Conservation (phyloP, 768 basidiomycete species). For the Termitomyces sp. region DNA sequence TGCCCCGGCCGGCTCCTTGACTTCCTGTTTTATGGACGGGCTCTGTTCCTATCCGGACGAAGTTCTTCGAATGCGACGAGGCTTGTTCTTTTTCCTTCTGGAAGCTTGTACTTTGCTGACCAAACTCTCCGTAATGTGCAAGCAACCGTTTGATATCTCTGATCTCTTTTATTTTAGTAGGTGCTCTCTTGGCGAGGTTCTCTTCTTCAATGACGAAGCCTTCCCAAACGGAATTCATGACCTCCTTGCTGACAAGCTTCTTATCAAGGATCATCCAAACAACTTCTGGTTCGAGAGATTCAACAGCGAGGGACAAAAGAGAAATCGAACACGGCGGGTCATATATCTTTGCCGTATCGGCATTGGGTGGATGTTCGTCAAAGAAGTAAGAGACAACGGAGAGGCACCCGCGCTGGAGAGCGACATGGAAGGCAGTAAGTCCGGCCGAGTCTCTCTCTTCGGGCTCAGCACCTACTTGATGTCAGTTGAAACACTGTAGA, state of each 20-base stretch:
- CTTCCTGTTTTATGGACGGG: background rate
- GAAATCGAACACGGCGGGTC: slow-evolving; percentile 35
- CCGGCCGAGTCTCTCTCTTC: slow-evolving; percentile 63
- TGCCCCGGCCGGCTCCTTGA: slow-evolving; percentile 1
- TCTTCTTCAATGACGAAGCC: slow-evolving; percentile 37
- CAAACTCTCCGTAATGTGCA: slow-evolving; percentile 47
- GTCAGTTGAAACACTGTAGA: slow-evolving; percentile 13
- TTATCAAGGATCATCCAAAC: slow-evolving; percentile 64
- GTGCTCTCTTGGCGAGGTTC: slow-evolving; percentile 19
- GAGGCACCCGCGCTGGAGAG: slow-evolving; percentile 50
- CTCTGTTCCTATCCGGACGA: background rate
- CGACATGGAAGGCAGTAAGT: slow-evolving; percentile 65
- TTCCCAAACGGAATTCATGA: slow-evolving; percentile 51
- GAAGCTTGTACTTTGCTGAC: slow-evolving; percentile 25
- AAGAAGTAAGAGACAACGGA: slow-evolving; percentile 59
- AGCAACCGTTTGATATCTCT: slow-evolving; percentile 53
- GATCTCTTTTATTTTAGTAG: slow-evolving; percentile 31
- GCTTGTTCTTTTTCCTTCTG: background rate
- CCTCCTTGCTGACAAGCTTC: slow-evolving; percentile 44
- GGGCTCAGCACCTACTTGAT: slow-evolving; percentile 58
- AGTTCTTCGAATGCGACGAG: background rate
- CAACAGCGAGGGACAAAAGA: slow-evolving; percentile 54
- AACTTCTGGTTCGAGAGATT: slow-evolving; percentile 59
- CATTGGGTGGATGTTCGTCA: slow-evolving; percentile 52
- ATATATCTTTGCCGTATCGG: slow-evolving; percentile 54